phyloP scores from a whole-genome alignment of 2,329 filamentous ascomycete species.

The Mycocentrospora acerina region DNA sequence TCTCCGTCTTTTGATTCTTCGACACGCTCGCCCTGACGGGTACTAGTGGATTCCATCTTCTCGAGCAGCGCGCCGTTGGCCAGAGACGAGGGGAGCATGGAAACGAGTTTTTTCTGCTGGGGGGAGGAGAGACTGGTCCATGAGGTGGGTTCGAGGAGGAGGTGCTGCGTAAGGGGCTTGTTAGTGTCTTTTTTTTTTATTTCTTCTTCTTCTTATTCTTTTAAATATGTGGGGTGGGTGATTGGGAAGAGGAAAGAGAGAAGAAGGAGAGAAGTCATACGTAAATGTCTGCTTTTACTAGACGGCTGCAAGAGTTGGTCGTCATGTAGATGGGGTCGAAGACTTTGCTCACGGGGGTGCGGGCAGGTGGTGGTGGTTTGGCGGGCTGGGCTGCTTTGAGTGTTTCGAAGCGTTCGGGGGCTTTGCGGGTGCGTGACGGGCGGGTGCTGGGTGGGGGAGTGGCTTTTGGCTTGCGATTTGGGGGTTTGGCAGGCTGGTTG shows the following conservation, averaged over 20 bases:
- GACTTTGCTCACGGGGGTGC: conserved; percentile 18
- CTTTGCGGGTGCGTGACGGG: conserved; percentile 30
- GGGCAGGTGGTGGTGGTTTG: conserved; percentile 5
- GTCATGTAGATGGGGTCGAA: conserved; percentile 36
- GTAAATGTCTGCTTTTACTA: conserved; percentile 36
- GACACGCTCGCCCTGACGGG: no score
- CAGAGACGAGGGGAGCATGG: conserved; percentile 21
- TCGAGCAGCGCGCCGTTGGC: conserved; percentile 18
- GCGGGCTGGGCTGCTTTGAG: conserved; percentile 8
- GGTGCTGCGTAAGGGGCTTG: no score
- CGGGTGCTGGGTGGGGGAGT: conserved; percentile 11
- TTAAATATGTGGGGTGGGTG: no score
- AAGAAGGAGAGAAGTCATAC: no score
- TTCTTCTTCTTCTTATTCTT: no score
- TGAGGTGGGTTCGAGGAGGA: conserved; percentile 31
- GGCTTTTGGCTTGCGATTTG: neutral
- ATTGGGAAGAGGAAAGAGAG: neutral
- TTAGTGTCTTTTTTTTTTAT: no score
- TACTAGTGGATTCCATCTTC: no score
- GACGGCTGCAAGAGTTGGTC: conserved; percentile 30
- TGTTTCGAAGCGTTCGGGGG: conserved; percentile 25
- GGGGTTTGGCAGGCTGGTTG: neutral
- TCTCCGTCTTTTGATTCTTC: no score
- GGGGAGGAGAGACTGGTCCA: conserved; percentile 30
- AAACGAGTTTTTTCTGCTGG: conserved; percentile 23